Evolutionary conservation across 768 basidiomycete species (phyloP).

Genomic region (Hypholoma fasciculare): DNA sequence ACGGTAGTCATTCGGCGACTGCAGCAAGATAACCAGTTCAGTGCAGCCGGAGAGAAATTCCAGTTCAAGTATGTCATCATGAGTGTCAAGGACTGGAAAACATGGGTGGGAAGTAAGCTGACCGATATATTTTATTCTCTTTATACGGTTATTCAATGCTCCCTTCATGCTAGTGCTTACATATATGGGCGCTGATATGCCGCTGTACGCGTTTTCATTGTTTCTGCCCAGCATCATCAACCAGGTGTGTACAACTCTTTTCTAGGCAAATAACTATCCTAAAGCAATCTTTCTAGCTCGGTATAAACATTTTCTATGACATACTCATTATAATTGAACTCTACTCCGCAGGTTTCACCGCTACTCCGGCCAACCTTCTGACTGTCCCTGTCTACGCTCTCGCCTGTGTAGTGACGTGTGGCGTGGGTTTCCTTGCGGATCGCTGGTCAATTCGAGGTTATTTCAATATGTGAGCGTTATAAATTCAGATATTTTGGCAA

Average conservation of each 20-base stretch:
- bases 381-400: slow-evolving; percentile 77
- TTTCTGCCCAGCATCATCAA: slow-evolving; percentile 82
- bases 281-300: slow-evolving; percentile 3
- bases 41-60: slow-evolving; percentile 69
- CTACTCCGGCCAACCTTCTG: slow-evolving; percentile 72
- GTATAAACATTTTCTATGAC: background rate
- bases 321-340: background rate
- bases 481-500: background rate
- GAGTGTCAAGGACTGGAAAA: slow-evolving; percentile 73
- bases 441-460: slow-evolving; percentile 57
- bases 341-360: slow-evolving; percentile 45
- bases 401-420: slow-evolving; percentile 67
- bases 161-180: slow-evolving; percentile 43
- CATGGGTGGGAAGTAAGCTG: slow-evolving; percentile 54
- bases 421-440: slow-evolving; percentile 65
- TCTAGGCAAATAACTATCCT: too few species aligned
- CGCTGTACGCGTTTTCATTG: slow-evolving; percentile 75
- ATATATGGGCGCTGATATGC: slow-evolving; percentile 59
- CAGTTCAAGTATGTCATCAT: slow-evolving; percentile 56
- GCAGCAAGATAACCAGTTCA: slow-evolving; percentile 68
- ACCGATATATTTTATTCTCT: background rate
- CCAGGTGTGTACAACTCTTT: slow-evolving; percentile 35
- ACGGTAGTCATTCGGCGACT: slow-evolving; percentile 65
- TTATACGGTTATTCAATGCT: background rate
- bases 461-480: slow-evolving; percentile 56